phyloP scores from a whole-genome alignment of 441 rosid genomes.

The Lepidium campestre region DNA sequence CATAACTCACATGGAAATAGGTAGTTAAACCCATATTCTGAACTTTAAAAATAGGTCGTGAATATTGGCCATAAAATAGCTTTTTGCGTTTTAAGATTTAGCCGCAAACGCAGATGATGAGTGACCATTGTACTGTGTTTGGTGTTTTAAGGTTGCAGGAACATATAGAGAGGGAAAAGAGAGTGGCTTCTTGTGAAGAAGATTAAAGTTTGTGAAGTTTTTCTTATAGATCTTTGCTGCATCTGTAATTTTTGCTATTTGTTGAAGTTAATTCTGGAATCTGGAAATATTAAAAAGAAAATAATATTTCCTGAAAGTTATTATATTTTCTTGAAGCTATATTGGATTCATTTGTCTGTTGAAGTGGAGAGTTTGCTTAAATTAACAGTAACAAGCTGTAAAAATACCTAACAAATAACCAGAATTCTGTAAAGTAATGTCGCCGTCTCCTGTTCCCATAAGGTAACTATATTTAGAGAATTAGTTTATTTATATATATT shows the following conservation, averaged over 20 bases:
- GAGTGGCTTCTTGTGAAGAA: not conserved
- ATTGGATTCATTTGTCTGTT: slow-evolving; percentile 1
- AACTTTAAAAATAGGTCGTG: not conserved
- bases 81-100: not conserved
- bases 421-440: slow-evolving; percentile 8
- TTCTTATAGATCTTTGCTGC: slow-evolving; percentile 4
- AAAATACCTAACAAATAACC: slow-evolving; percentile 10
- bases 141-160: slow-evolving; percentile 16
- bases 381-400: slow-evolving; percentile 19
- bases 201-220: slow-evolving; percentile 16
- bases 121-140: not conserved
- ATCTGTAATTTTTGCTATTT: slow-evolving; percentile 7
- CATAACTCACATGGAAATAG: not conserved
- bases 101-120: not conserved
- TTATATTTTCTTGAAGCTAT: not conserved
- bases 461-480: slow-evolving; percentile 13
- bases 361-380: slow-evolving; percentile 1
- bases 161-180: slow-evolving; percentile 12
- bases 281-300: not conserved
- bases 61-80: not conserved
- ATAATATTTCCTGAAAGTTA: not conserved
- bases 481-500: not conserved
- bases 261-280: not conserved
- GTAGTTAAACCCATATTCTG: not conserved
- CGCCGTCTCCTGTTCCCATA: slow-evolving; percentile 12